Evolutionary conservation across 2,329 filamentous ascomycete genomes (phyloP).

Genomic region (Penicillium sp.): DNA sequence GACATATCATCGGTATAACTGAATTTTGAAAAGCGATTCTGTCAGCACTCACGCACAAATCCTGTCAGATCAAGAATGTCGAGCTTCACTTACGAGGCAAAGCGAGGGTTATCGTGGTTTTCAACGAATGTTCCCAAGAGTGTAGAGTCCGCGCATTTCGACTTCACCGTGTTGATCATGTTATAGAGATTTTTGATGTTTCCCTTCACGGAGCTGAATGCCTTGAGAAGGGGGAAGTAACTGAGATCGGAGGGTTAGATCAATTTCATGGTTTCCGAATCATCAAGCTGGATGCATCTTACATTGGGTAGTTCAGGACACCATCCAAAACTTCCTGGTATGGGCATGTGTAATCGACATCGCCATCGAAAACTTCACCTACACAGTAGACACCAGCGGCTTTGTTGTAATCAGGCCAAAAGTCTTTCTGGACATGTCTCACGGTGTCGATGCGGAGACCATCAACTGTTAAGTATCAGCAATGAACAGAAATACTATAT

Average conservation of each 20-base stretch:
- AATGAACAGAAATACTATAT: not conserved
- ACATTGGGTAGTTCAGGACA: slow-evolving; percentile 52
- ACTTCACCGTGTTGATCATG: slow-evolving; percentile 34
- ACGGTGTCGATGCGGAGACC: slow-evolving; percentile 56
- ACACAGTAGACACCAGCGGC: slow-evolving; percentile 50
- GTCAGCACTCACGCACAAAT: not conserved
- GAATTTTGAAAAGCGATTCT: no score
- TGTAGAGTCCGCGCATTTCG: slow-evolving; percentile 44
- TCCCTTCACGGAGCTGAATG: slow-evolving; percentile 33
- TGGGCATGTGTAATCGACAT: slow-evolving; percentile 43
- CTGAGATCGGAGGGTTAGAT: not conserved
- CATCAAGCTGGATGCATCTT: not conserved
- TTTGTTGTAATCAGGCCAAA: slow-evolving; percentile 45
- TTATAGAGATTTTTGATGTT: slow-evolving; percentile 34
- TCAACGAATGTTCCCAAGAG: slow-evolving; percentile 58
- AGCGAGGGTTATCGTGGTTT: slow-evolving; percentile 62
- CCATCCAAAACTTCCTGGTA: slow-evolving; percentile 51
- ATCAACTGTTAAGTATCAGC: slow-evolving; percentile 39
- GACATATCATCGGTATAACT: slow-evolving; percentile 30
- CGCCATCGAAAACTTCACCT: slow-evolving; percentile 49
- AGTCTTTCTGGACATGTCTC: slow-evolving; percentile 50
- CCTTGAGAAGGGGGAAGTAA: slow-evolving; percentile 32
- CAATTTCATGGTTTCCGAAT: not conserved
- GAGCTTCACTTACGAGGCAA: slow-evolving; percentile 36
- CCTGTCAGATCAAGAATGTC: not conserved